Base-by-base conservation (phyloP, 1,139 yeast species). In the Blastobotrys capitulatus region DNA sequence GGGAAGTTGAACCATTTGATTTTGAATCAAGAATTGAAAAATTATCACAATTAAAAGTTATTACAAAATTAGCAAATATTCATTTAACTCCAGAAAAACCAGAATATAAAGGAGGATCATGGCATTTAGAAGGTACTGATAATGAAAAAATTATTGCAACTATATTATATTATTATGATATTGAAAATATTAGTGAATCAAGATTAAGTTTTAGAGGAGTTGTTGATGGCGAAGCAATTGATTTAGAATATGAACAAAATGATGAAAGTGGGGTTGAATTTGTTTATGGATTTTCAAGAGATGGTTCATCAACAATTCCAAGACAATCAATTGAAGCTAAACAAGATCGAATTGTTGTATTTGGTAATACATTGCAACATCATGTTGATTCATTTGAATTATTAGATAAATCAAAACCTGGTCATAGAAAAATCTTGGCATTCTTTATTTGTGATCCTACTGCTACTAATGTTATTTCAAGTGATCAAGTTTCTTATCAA, bases 51-150 rank as follows among this genome's bases (percentile, higher is more conserved):
- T 56, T 72, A 44, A 72, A 72, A 53, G 74, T 73, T 2, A 70
- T 73, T 46, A 72, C 68, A 15, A 73, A 73, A 55, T 49, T 73
- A 52, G 75, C 77, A 22, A 68, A 71, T 53, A 74, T 74, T 49
- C 45, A 49, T 44, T 22, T 47, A 25, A 72, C 75, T 2, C 77
- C 78, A 0, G 74, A 72, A 40, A 65, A 65, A 18, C 74, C 76
- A 10, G 50, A 41, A 2, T 74, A 74, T 48, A 47, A 57, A 1
- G 78, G 78, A 6, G 77, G 78, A 0, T 54, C 72, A 2, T 74
- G 78, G 78, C 78, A 74, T 49, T 67, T 73, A 0, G 78, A 74
- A 55, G 78, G 77, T 1, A 64, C 71, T 2, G 63, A 67, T 40
- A 69, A 69, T 52, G 78, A 74, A 57, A 72, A 71, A 53, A 74